These are phyloP conservation scores for Geranium incanum DNA, from an alignment of 441 rosid species.

Conservation along the genomic window DNA sequence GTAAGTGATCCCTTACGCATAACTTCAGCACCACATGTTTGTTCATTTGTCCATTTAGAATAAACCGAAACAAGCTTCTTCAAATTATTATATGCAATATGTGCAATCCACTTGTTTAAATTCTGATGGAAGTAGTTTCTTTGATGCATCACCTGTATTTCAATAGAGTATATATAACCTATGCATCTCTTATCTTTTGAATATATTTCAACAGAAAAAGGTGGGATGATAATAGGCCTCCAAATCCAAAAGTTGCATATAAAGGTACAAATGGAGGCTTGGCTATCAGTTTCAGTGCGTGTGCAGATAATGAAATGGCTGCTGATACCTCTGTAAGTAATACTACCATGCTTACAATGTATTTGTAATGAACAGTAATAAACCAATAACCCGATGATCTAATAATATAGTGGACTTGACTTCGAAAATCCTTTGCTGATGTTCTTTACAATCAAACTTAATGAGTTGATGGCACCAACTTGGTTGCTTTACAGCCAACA, in stretches of 20 bases:
- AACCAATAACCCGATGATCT: neutral
- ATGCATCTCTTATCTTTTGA: neutral
- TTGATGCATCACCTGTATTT: neutral
- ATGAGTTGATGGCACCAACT: neutral
- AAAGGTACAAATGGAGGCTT: slow-evolving; percentile 44
- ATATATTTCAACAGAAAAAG: slow-evolving; percentile 19
- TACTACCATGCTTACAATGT: neutral
- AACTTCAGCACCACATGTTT: neutral
- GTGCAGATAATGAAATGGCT: slow-evolving; percentile 36
- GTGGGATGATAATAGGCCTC: slow-evolving; percentile 37
- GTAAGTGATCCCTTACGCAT: slow-evolving; percentile 22
- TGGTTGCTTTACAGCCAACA: neutral
- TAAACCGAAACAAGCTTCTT: neutral
- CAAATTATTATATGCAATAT: neutral
- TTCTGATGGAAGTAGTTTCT: neutral
- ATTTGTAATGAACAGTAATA: neutral
- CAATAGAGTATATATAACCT: neutral
- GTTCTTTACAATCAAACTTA: neutral
- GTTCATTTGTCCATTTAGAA: too few relatives aligned
- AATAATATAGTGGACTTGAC: neutral
- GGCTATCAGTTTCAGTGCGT: slow-evolving; percentile 44
- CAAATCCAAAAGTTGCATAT: slow-evolving; percentile 18
- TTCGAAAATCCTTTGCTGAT: neutral
- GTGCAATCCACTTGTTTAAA: neutral
- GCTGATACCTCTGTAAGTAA: slow-evolving; percentile 38